Base-by-base conservation (phyloP, 2,329 filamentous ascomycete genomes). In the Acrodontium crateriforme region DNA sequence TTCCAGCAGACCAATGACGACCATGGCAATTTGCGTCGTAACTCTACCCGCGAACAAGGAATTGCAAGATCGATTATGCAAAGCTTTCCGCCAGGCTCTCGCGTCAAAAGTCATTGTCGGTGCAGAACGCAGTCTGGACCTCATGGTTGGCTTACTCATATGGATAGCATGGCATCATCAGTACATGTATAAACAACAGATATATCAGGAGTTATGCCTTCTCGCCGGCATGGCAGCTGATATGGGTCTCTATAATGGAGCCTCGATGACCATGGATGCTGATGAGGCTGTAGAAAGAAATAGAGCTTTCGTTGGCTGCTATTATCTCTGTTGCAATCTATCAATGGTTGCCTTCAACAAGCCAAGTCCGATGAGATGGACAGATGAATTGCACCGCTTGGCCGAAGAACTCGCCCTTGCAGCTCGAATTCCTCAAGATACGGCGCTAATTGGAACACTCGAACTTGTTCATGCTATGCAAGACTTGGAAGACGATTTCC, bases 91-190 rank as follows among this genome's bases (percentile, higher is more conserved):
- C 21, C 38, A 39, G 16, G 28, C 40, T 14, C 30, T 48, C 6
- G 38, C 42, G 7, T 35, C 32, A 8, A 45, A 42, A 24, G 34
- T 41, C 24, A 30, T 47, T 14, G 27, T 48, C 8, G 32, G 37
- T 3, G 36, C 34, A 14, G 41, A 47, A 23, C 33, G 37, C 6
- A 45, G 36, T 27, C 31, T 42, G 10, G 45, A 48, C 25, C 21
- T 46, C 5, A 27, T 47, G 14, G 33, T 37, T n/a, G 45, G 44
- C 3, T 27, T 47, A 4, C 27, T 47, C 14, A 33, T 45, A 2
- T 42, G 35, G 25, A 30, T 43, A 9, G 40, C 40, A 6, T 48
- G 41, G 40, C 36, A 45, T 21, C 45, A 47, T 27, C 38, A 42
- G 14, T 44, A 42, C 27, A 30, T 39, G 25, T 28, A 38, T 15